Evolutionary conservation across 352 stramenopile genomes (phyloP), one percentile per base, ranked within the genome.

Genomic region (Achlya hypogyna): DNA sequence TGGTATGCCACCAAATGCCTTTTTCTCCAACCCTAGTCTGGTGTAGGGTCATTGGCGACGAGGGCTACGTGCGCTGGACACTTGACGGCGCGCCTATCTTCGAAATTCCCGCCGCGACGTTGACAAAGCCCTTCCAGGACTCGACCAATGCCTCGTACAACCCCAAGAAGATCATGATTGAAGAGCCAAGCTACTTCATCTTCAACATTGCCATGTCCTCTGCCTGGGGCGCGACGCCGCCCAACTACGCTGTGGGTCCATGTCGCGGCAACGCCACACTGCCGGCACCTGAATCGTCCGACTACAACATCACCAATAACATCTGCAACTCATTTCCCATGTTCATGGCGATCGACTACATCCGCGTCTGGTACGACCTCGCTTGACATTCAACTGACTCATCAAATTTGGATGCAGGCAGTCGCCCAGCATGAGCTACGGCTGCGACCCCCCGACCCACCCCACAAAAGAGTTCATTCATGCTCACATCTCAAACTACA

Each of bases 151-250:
- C 74, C 20, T 75, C 31, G 68, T 69, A 64, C 25, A 82, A 32
- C 84, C 79, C 66, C 71, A 72, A 70, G 74, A 91, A 73, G 76
- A 91, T 79, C 70, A 96, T 97, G 73, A 79, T 94, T 18, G 84
- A 92, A 63, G 92, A 98, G 72, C 92, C 89, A 0, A 89, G 83
- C 35, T 97, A 97, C 70, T 64, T 97, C 27, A 96, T 98, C 63
- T 80, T 97, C 52, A 98, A 98, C 69, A 92, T 89, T 8, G 92
- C 91, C n/a, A 78, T 98, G 43, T 96, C 88, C 2, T 94, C 78
- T 16, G 95, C 87, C 1, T 88, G 79, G 79, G 75, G 45, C 0
- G 71, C 81, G 12, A 74, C 72, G 51, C 82, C 81, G 6, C 81
- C 80, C 9, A 88, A 91, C 59, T 67, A 72, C 0, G 80, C 77